phyloP scores from a whole-genome alignment of 1,284 basidiomycete species.

The Sanghuangporus weigelae region DNA sequence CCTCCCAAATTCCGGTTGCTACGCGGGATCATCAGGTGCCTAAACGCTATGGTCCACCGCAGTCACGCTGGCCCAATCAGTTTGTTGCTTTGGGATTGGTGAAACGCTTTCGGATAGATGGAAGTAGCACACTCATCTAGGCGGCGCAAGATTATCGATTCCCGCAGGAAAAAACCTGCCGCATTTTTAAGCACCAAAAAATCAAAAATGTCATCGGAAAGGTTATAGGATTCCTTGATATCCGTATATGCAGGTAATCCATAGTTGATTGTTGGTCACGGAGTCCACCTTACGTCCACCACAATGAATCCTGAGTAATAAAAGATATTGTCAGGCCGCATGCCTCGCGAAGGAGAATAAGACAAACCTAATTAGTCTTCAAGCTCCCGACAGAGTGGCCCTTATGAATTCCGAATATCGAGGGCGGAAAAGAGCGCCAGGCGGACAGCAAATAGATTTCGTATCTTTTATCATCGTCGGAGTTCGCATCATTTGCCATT shows the following conservation, averaged over 20 bases:
- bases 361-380: neutral
- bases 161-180: neutral
- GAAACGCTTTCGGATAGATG: neutral
- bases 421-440: neutral
- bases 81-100: too few relatives aligned
- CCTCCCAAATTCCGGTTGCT: neutral
- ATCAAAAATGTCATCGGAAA: too few relatives aligned
- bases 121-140: neutral
- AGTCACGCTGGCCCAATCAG: neutral
- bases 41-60: neutral
- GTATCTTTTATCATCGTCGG: neutral
- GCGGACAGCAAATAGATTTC: neutral
- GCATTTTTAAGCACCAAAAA: neutral
- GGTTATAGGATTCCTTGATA: too few relatives aligned
- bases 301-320: neutral
- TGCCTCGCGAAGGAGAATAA: neutral
- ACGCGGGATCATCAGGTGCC: neutral
- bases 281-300: neutral
- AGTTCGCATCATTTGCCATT: neutral
- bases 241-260: too few relatives aligned
- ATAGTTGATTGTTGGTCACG: neutral
- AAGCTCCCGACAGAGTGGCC: neutral
- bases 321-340: neutral
- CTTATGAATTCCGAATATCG: neutral
- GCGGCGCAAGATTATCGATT: neutral